Base-by-base conservation (phyloP, 768 basidiomycete species). In the Goffeauzyma gilvescens region DNA sequence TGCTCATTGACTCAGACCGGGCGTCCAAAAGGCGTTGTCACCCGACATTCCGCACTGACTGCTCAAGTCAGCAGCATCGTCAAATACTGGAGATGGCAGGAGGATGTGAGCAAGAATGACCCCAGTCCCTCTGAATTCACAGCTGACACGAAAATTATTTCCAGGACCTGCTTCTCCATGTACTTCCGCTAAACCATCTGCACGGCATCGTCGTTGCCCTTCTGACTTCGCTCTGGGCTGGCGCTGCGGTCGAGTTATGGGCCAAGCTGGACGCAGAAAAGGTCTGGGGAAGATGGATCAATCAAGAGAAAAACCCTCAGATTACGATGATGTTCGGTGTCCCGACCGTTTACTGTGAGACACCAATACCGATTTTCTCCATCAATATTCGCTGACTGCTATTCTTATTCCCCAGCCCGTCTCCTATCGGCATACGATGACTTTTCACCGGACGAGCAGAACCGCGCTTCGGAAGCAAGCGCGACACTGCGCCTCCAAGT, bases 251-350 rank as follows among this genome's bases (percentile, higher is more conserved):
- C 22, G 58, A 60, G 45, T 42, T 60, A 13, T 54, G 55, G 53
- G 38, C 50, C 24, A 50, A 51, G 33, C 55, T 60, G 31, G 54
- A 55, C 33, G 53, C 54, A 4, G 48, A 49, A 14, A 49, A 44
- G 35, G 53, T 60, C 36, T 60, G 59, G 59, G 41, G 48, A 15
- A 41, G 59, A 26, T 58, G 50, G 50, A 52, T 52, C 42, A 45
- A 48, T 21, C 40, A 44, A 24, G 42, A 45, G 1, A 15, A 41
- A 4, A 35, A 45, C 34, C 53, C 48, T 22, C 53, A 54, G 5
- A 51, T 60, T 22, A 50, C 57, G 0, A 48, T 60, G 43, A 58
- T 58, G 48, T 57, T 56, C 45, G 59, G 55, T 21, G 59, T 60
- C 4, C 59, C 59, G 1, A 60, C 59, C 2, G 54, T 59, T 6